Evolutionary conservation across 108 stramenopile genomes (phyloP).

Genomic region (Phaeodactylum tricornutum): DNA sequence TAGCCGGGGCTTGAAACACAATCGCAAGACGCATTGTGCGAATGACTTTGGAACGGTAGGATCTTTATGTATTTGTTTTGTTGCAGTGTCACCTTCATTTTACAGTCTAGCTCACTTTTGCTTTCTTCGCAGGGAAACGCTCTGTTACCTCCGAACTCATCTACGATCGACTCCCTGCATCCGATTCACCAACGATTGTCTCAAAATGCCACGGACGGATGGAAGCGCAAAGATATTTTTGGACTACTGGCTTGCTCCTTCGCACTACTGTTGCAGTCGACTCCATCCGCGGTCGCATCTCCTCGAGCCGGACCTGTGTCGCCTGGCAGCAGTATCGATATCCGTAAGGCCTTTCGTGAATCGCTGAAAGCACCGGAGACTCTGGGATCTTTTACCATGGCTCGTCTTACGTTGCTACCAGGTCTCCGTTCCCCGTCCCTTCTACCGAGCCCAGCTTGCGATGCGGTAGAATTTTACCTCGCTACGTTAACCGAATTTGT

Average conservation of each 20-base stretch:
- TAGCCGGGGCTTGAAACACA: constrained; percentile 33
- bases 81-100: background rate
- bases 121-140: constrained; percentile 33
- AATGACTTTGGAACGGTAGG: constrained; percentile 42
- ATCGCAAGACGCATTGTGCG: constrained; percentile 41
- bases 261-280: constrained; percentile 44
- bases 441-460: constrained; percentile 8
- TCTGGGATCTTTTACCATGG: constrained; percentile 64
- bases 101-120: background rate
- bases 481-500: constrained; percentile 55
- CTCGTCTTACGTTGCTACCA: constrained; percentile 47
- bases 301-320: constrained; percentile 24
- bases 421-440: constrained; percentile 20
- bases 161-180: constrained; percentile 14
- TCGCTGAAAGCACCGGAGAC: constrained; percentile 41
- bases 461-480: constrained; percentile 51
- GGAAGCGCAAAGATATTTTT: constrained; percentile 61
- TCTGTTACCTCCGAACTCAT: constrained; percentile 30
- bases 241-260: constrained; percentile 56
- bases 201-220: constrained; percentile 23
- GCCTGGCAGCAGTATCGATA: constrained; percentile 14
- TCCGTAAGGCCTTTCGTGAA: constrained; percentile 29
- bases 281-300: constrained; percentile 22
- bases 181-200: constrained; percentile 40
- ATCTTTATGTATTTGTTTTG: background rate